Percentiles rank a stretch among this genome's conserved stretches.
Evolutionary conservation across 345 rosid species (phyloP).

Genomic region (Brassica napus): DNA sequence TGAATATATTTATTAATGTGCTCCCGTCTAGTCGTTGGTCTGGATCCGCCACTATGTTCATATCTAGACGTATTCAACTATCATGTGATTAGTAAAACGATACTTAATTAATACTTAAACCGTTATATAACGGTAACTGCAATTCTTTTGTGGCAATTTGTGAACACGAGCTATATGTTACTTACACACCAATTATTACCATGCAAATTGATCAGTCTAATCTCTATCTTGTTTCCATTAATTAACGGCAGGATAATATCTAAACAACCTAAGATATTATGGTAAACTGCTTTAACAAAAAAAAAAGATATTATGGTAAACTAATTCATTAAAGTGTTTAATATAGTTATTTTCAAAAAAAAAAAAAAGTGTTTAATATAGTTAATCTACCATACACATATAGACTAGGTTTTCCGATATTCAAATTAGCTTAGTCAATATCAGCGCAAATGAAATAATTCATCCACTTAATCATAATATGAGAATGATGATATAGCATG

Average conservation of each 20-base stretch:
- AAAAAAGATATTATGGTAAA: constrained; percentile 16
- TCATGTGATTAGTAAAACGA: constrained; percentile 15
- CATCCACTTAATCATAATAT: background rate
- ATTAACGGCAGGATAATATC: constrained; percentile 10
- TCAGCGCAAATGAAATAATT: background rate
- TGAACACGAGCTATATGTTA: constrained; percentile 25
- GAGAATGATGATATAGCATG: background rate
- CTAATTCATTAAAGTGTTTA: background rate
- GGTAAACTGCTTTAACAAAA: too few relatives aligned
- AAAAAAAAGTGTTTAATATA: background rate
- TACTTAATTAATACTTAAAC: constrained; percentile 17
- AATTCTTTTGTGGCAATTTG: constrained; percentile 13
- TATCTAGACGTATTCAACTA: background rate
- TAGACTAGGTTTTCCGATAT: constrained; percentile 21
- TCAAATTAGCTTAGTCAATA: background rate
- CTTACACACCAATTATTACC: background rate
- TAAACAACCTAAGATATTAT: constrained; percentile 4
- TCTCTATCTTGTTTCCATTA: constrained; percentile 12
- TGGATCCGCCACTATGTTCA: too few relatives aligned
- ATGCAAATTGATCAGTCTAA: background rate
- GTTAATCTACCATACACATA: constrained; percentile 4
- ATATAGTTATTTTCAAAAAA: too few relatives aligned
- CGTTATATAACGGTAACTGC: constrained; percentile 25
- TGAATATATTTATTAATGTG: too few relatives aligned
- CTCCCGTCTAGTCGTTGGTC: too few relatives aligned